Conservation (phyloP, 208 protist genomes). For the Leishmania tarentolae region DNA sequence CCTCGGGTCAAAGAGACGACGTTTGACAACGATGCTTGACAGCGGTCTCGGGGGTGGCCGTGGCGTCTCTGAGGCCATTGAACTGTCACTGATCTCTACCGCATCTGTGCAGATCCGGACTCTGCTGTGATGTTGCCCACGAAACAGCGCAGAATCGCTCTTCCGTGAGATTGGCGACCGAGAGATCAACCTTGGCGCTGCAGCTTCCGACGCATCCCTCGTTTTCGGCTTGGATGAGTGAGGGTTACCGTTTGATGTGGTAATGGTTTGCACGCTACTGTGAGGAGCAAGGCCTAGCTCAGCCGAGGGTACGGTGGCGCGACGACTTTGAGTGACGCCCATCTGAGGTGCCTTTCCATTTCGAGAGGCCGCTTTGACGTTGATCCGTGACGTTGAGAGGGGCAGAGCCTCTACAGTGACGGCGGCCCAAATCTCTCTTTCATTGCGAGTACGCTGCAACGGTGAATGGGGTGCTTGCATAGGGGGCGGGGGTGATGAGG, state of each 20-base stretch:
- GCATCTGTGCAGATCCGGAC: background rate
- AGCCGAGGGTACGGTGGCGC: background rate
- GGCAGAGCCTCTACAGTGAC: background rate
- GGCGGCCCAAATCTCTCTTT: background rate
- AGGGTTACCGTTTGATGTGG: background rate
- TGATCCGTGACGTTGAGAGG: background rate
- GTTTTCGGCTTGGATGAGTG: background rate
- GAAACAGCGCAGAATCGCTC: background rate
- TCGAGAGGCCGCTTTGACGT: background rate
- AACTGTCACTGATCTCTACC: background rate
- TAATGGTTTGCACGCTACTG: background rate
- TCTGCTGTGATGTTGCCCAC: slow-evolving; percentile 1
- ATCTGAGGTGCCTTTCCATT: background rate
- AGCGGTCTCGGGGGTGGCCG: slow-evolving; percentile 7
- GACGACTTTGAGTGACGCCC: background rate
- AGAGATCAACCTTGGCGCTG: background rate
- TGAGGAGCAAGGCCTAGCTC: background rate
- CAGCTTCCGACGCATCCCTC: background rate
- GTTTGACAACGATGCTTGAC: slow-evolving; percentile 3
- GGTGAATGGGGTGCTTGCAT: slow-evolving; percentile 4
- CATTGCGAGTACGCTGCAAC: background rate
- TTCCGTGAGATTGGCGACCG: slow-evolving; percentile 9
- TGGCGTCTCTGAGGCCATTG: background rate
- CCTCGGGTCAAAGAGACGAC: slow-evolving; percentile 16
- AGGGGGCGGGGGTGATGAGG: background rate